Percentiles rank a stretch among this genome's conserved stretches.
These are phyloP conservation scores for Nannizziopsis arthrosporioides DNA, from an alignment of 2,329 filamentous ascomycete species.

Conservation along the genomic window DNA sequence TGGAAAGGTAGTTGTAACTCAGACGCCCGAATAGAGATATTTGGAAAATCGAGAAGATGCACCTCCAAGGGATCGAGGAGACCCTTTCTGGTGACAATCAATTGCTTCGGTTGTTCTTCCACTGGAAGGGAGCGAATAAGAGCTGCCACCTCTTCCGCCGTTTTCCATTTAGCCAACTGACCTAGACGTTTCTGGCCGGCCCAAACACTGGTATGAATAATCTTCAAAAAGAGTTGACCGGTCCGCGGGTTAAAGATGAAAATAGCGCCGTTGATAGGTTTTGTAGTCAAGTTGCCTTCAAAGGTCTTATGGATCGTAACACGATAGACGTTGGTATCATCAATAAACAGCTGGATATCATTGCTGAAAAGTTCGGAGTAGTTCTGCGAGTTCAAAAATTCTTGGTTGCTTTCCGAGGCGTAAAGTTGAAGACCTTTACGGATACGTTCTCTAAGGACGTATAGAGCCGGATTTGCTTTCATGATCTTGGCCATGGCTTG, in stretches of 20 bases:
- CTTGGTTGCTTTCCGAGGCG: conserved; percentile 95
- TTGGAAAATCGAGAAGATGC: conserved; percentile 93
- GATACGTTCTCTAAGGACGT: conserved; percentile 93
- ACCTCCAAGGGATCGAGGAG: conserved; percentile 93
- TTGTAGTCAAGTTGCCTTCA: conserved; percentile 96
- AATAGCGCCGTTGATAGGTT: conserved; percentile 98
- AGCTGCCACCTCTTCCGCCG: conserved; percentile 96
- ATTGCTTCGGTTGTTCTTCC: conserved; percentile 96
- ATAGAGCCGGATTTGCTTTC: conserved; percentile 96
- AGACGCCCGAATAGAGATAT: conserved; percentile 95
- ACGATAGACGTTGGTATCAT: conserved; percentile 98
- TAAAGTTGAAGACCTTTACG: conserved; percentile 96
- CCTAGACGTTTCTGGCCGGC: conserved; percentile 98
- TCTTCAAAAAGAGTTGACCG: conserved; percentile 94
- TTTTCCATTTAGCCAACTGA: conserved; percentile 98
- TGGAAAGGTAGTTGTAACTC: conserved; percentile 97
- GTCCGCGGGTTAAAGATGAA: conserved; percentile 99
- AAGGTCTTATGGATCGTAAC: conserved; percentile 99
- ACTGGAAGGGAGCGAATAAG: conserved; percentile 90
- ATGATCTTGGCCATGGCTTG: conserved; percentile 99
- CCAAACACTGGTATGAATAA: conserved; percentile 99
- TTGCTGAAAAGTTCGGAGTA: conserved; percentile 99
- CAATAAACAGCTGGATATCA: conserved; percentile 96
- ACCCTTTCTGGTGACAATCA: conserved; percentile 96
- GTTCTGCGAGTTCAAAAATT: conserved; percentile 98